Percentiles rank a stretch among this genome's conserved stretches.
These are phyloP conservation scores for Glebionis coronaria DNA, from an alignment of 129 eudicot genomes.

Conservation along the genomic window DNA sequence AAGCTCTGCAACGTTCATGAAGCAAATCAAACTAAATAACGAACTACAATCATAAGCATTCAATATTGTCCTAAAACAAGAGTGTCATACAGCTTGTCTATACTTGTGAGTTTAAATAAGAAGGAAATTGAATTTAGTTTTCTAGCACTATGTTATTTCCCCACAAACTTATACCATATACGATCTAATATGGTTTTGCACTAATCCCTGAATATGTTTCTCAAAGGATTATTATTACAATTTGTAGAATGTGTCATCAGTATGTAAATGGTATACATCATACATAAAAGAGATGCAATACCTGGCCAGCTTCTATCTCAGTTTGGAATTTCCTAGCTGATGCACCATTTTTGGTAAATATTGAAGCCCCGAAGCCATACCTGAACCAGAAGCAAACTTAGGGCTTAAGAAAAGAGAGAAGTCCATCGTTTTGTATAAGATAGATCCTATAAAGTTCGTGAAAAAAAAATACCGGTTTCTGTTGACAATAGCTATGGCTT, in stretches of 20 bases:
- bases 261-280: neutral
- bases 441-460: constrained; percentile 7
- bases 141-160: neutral
- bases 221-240: neutral
- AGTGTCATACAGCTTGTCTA: neutral
- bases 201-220: neutral
- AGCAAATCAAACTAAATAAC: constrained; percentile 12
- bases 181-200: neutral
- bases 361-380: constrained; percentile 94
- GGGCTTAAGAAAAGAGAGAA: constrained; percentile 16
- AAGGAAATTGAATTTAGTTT: neutral
- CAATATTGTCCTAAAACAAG: neutral
- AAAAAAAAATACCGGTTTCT: constrained; percentile 59
- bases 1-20: too few relatives aligned
- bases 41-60: neutral
- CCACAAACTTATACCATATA: neutral
- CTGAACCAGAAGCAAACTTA: constrained; percentile 38
- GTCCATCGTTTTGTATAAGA: neutral
- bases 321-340: constrained; percentile 94
- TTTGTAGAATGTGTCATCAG: too few relatives aligned
- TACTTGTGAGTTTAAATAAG: neutral
- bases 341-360: constrained; percentile 87
- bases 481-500: constrained; percentile 83
- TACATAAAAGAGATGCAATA: constrained; percentile 15
- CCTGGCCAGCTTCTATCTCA: constrained; percentile 98